These are phyloP conservation scores for Calocybe gambosa DNA, from an alignment of 1,284 basidiomycete species.

Conservation along the genomic window DNA sequence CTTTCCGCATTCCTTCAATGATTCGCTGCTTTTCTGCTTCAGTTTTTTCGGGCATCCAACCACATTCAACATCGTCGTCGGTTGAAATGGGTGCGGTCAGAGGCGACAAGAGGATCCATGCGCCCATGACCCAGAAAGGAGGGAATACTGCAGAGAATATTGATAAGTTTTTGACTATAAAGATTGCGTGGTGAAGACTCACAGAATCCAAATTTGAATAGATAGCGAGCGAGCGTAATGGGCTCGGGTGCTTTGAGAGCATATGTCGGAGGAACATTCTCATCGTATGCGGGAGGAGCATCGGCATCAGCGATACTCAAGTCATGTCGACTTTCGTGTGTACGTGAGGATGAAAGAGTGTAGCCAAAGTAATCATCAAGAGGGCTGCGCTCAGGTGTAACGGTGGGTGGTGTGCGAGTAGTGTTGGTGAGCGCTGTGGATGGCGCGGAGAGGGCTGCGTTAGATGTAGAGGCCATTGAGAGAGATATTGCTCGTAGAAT, in stretches of 20 bases:
- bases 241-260: constrained; percentile 17
- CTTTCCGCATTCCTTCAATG: constrained; percentile 26
- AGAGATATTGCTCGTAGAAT: constrained; percentile 11
- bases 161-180: not conserved
- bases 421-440: constrained; percentile 9
- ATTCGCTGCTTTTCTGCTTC: constrained; percentile 38
- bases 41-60: constrained; percentile 42
- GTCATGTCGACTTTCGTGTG: constrained; percentile 19
- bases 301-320: constrained; percentile 14
- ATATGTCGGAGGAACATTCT: constrained; percentile 17
- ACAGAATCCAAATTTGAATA: constrained; percentile 22
- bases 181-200: constrained; percentile 6
- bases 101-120: constrained; percentile 36
- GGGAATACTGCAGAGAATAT: constrained; percentile 36
- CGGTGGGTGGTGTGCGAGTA: constrained; percentile 9
- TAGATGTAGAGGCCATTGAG: constrained; percentile 6
- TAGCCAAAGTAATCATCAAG: constrained; percentile 16
- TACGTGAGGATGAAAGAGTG: constrained; percentile 15
- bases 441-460: constrained; percentile 9
- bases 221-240: constrained; percentile 17
- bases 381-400: constrained; percentile 5
- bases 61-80: constrained; percentile 10
- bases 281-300: constrained; percentile 16
- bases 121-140: constrained; percentile 45
- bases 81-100: constrained; percentile 17